These are phyloP conservation scores for Plasmodium billcollinsi DNA, from an alignment of 169 alveolate genomes.

Conservation along the genomic window DNA sequence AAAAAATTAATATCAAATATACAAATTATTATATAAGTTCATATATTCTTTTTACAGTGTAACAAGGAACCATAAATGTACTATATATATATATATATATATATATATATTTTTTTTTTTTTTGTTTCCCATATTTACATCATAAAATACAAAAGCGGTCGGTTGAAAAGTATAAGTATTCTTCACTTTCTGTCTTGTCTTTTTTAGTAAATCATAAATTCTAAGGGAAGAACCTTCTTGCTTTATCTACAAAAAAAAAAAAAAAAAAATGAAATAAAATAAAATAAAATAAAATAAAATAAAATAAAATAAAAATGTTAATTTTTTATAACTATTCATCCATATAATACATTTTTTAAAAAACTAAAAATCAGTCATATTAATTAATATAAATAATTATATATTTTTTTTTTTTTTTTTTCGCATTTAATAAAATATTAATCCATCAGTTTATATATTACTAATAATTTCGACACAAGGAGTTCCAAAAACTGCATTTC, in stretches of 20 bases:
- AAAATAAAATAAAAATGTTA: background rate
- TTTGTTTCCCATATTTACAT: constrained; percentile 41
- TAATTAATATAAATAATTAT: too few relatives aligned
- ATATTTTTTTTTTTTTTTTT: too few relatives aligned
- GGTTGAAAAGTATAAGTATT: constrained; percentile 83
- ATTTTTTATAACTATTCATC: too few relatives aligned
- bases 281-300: constrained; percentile 1
- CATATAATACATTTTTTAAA: too few relatives aligned
- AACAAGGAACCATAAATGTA: background rate
- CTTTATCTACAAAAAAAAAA: constrained; percentile 77
- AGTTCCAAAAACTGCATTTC: constrained; percentile 84
- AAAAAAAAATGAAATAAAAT: too few relatives aligned
- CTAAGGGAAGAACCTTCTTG: constrained; percentile 83
- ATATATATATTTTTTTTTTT: constrained; percentile 1
- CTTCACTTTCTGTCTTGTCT: constrained; percentile 77
- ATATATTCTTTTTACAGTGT: background rate
- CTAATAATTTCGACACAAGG: constrained; percentile 84
- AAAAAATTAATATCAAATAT: background rate
- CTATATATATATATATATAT: constrained; percentile 8
- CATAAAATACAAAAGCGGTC: constrained; percentile 84
- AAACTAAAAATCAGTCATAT: too few relatives aligned
- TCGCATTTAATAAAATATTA: too few relatives aligned
- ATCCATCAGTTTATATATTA: constrained; percentile 2
- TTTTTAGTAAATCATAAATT: constrained; percentile 80
- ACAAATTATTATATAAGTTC: background rate